Base-by-base conservation (phyloP, 2,329 filamentous ascomycete genomes). In the Xylaria arbuscula region DNA sequence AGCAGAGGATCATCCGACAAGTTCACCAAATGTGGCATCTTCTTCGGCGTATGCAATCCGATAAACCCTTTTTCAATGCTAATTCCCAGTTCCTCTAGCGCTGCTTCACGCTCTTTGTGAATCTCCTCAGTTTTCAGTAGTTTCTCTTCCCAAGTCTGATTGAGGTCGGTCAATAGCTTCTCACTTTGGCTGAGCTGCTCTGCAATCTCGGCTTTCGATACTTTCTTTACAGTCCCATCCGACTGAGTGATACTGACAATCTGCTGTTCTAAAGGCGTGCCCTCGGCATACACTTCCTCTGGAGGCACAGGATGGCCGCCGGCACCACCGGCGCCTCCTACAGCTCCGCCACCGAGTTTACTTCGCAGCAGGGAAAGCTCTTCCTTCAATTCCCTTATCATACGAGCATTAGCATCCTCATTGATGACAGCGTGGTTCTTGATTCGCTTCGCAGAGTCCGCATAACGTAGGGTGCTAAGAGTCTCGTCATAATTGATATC, bases 381-480 rank as follows among this genome's bases (percentile, higher is more conserved):
- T 80, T 99, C 96, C 79, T 99, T 99, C 71, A 99, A 85, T 78
- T 99, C 96, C 80, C 96, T 88, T 72, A 99, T 98, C 96, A 99
- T 99, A 75, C 96, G 92, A 68, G 96, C 96, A 78, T 99, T 99
- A 55, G 96, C 95, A 81, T 99, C 96, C 80, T 99, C 96, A 83
- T 99, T 99, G 80, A 99, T 92, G 59, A 99, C 96, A 66, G 96
- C 96, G 80, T 99, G 96, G 83, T 99, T 99, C 93, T 98, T 98
- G 87, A 99, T 99, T 75, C 96, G 90, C 83, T 99, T 99, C 32
- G 96, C 96, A 8, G 94, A 98, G 78, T 99, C 95, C 64, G 97
- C 96, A 80, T 99, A 99, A 76, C 97, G 90, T 34, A 99, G 86
- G 0, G 96, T 99, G 78, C 94, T 96, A 19, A 99, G 86, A 0